Evolutionary conservation across 2,329 filamentous ascomycete genomes (phyloP).

Genomic region (Hymenoscyphus albidus): DNA sequence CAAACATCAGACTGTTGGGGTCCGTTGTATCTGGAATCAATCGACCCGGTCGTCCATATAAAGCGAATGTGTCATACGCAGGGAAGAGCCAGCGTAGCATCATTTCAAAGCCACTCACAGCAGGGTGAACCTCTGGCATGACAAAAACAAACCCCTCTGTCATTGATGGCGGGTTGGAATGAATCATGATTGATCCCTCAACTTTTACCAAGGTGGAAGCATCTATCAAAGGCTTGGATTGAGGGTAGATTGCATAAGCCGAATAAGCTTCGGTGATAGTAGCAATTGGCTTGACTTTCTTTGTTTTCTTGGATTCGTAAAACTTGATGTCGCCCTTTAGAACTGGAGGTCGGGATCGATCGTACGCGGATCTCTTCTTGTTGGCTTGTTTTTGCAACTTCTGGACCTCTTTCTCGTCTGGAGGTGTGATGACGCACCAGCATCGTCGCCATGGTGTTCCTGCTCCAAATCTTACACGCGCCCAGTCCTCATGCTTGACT

Average conservation of each 20-base stretch:
- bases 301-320: slow-evolving; percentile 85
- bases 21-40: slow-evolving; percentile 86
- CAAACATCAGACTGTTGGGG: slow-evolving; percentile 91
- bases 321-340: slow-evolving; percentile 92
- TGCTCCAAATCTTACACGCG: slow-evolving; percentile 88
- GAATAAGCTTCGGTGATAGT: slow-evolving; percentile 88
- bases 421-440: slow-evolving; percentile 92
- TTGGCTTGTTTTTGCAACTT: slow-evolving; percentile 78
- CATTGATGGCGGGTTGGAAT: slow-evolving; percentile 70
- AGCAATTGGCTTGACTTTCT: slow-evolving; percentile 86
- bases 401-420: slow-evolving; percentile 86
- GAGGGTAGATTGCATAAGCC: slow-evolving; percentile 92
- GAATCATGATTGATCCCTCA: slow-evolving; percentile 85
- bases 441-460: slow-evolving; percentile 94
- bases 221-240: slow-evolving; percentile 89
- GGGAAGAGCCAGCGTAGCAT: slow-evolving; percentile 91
- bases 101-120: slow-evolving; percentile 91
- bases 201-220: slow-evolving; percentile 92
- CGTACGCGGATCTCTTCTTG: slow-evolving; percentile 80
- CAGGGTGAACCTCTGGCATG: slow-evolving; percentile 93
- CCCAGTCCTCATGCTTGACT: slow-evolving; percentile 85
- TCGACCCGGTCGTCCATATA: slow-evolving; percentile 86
- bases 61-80: slow-evolving; percentile 83
- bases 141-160: slow-evolving; percentile 96
- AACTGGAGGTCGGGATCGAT: slow-evolving; percentile 61